Base-by-base conservation (phyloP, 1,284 basidiomycete genomes). In the Pseudozyma tsukubaensis region DNA sequence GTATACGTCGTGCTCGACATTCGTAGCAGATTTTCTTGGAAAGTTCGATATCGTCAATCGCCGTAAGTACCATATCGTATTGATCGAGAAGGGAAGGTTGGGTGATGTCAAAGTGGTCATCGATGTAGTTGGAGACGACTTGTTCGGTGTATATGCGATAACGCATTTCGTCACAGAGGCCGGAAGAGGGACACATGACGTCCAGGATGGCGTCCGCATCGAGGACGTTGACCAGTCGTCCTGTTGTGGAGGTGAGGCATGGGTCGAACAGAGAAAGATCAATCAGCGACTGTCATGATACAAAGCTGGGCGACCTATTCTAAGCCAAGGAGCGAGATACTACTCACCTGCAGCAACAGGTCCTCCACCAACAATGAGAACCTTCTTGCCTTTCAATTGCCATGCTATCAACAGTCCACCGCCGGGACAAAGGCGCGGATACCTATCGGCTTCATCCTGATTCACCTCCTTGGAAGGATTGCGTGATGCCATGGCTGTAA, bases 311-410 rank as follows among this genome's bases (percentile, higher is more conserved):
- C 24, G 6, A 29, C 24, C 24, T 29, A 29, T 29, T 10, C 9
- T 13, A 19, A 40, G 37, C 34, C 36, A 50, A 19, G 39, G n/a
- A 18, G 21, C 21, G 24, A 12, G 10, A 29, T 11, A 29, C 34
- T 16, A 59, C 50, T 65, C 63, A 68, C 91, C 89, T 2, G 90
- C 91, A 39, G 91, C 93, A 48, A 96, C 91, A 71, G 91, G 90
- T 47, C 93, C 94, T n/a, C 93, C 93, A 57, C 96, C 93, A 70
- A 96, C 89, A 78, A 95, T 89, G 77, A 97, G 90, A 19, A 95
- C 93, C 48, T 87, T 87, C 82, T 91, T 92, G 73, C 88, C 86
- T 75, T 91, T 92, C 84, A 96, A 90, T 84, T 94, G 91, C 90
- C 93, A 94, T 32, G 96, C 94, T 65, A 94, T 86, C 47, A 93